Evolutionary conservation across 2,329 filamentous ascomycete genomes (phyloP).

Genomic region (Fusarium veterinarium): DNA sequence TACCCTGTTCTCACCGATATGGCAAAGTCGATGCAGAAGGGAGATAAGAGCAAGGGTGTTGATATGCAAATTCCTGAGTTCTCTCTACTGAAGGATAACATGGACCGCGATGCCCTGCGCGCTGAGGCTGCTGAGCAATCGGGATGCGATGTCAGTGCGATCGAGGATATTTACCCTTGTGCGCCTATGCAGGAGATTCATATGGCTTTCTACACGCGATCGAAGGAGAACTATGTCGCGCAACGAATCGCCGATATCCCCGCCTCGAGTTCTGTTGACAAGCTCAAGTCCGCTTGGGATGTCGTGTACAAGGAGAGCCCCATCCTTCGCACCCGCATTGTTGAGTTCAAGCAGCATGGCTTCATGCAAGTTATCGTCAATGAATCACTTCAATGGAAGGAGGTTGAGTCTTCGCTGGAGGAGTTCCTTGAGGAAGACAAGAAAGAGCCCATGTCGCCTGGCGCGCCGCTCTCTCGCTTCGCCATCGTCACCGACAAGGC

Average conservation of each 20-base stretch:
- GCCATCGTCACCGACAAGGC: constrained; percentile 47
- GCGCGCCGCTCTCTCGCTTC: constrained; percentile 57
- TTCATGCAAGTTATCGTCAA: constrained; percentile 60
- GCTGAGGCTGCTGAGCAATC: constrained; percentile 50
- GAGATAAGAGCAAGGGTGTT: constrained; percentile 16
- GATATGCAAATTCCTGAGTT: constrained; percentile 50
- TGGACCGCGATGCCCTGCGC: constrained; percentile 47
- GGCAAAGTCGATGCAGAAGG: constrained; percentile 50
- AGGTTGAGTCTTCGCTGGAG: constrained; percentile 48
- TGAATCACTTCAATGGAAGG: constrained; percentile 50
- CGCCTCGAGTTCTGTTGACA: constrained; percentile 47
- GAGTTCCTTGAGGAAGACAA: constrained; percentile 55
- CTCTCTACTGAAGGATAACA: constrained; percentile 50
- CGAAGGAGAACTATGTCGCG: constrained; percentile 62
- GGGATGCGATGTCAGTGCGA: constrained; percentile 38
- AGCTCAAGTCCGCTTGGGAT: constrained; percentile 57
- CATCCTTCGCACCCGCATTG: constrained; percentile 60
- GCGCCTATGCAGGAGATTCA: constrained; percentile 65
- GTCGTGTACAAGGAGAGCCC: constrained; percentile 50
- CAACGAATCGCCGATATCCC: constrained; percentile 57
- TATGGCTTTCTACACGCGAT: constrained; percentile 61
- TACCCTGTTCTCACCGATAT: constrained; percentile 58
- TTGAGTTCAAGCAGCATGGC: constrained; percentile 55
- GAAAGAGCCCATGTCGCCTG: constrained; percentile 54
- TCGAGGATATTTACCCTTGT: constrained; percentile 65